Conservation (phyloP, 2,329 filamentous ascomycete species). For the Diaporthe sp. region DNA sequence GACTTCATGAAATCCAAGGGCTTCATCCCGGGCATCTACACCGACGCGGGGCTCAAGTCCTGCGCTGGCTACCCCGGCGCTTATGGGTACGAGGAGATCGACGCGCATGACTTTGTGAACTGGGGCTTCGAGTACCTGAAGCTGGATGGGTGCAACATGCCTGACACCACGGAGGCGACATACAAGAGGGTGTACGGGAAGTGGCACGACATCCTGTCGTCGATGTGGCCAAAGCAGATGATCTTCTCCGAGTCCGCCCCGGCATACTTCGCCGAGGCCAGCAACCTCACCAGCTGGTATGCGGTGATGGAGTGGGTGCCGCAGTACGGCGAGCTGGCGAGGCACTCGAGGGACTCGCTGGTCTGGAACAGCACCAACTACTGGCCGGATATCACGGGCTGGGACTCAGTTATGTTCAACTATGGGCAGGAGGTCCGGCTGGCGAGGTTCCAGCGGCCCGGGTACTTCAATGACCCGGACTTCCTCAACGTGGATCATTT, state of each 20-base stretch:
- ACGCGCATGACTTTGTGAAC: constrained; percentile 53
- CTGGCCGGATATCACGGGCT: constrained; percentile 53
- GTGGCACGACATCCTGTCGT: constrained; percentile 57
- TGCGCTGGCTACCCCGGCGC: constrained; percentile 59
- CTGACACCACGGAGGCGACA: constrained; percentile 39
- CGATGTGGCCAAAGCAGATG: constrained; percentile 50
- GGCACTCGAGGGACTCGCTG: constrained; percentile 54
- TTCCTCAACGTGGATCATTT: constrained; percentile 53
- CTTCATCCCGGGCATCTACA: constrained; percentile 61
- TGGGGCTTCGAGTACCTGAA: constrained; percentile 56
- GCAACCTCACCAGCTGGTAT: constrained; percentile 58
- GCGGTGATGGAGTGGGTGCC: constrained; percentile 59
- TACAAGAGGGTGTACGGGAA: constrained; percentile 52
- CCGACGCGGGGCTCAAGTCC: constrained; percentile 57
- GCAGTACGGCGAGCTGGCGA: constrained; percentile 55
- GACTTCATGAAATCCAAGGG: constrained; percentile 52
- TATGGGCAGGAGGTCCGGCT: constrained; percentile 58
- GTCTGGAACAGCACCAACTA: constrained; percentile 54
- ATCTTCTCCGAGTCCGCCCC: constrained; percentile 61
- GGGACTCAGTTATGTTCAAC: constrained; percentile 62
- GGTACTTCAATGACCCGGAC: constrained; percentile 55
- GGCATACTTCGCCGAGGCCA: constrained; percentile 54
- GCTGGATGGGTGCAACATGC: constrained; percentile 56
- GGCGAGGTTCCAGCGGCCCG: constrained; percentile 53
- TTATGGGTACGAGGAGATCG: constrained; percentile 54